Conservation (phyloP, 345 rosid genomes). For the Corchorus olitorius region DNA sequence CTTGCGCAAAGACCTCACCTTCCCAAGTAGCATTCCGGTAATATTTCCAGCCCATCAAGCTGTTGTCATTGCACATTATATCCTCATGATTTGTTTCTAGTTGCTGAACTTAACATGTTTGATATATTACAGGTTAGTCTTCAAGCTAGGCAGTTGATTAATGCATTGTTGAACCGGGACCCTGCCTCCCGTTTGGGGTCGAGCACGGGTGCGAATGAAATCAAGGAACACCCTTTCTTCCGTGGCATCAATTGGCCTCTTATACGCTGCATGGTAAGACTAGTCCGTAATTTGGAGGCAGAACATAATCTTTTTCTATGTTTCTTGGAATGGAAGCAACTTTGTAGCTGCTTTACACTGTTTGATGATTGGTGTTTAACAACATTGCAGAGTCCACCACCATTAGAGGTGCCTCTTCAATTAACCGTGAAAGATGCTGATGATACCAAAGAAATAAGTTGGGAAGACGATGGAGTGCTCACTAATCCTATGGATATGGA, state of each 20-base stretch:
- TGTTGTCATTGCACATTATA: not conserved
- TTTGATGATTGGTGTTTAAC: not conserved
- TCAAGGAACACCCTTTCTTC: conserved; percentile 90
- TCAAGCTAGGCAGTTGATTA: conserved; percentile 72
- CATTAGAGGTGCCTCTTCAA: conserved; percentile 59
- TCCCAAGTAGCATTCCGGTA: conserved; percentile 96
- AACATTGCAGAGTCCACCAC: conserved; percentile 70
- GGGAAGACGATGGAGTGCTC: conserved; percentile 94
- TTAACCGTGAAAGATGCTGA: conserved; percentile 57
- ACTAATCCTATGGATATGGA: conserved; percentile 58
- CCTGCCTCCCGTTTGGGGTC: conserved; percentile 80
- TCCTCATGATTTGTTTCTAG: not conserved
- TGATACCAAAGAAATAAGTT: conserved; percentile 49
- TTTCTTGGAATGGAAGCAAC: not conserved
- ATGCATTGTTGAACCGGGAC: conserved; percentile 70
- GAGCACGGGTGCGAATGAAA: conserved; percentile 74
- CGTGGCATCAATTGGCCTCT: conserved; percentile 92
- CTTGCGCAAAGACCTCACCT: conserved; percentile 90
- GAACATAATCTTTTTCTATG: conserved; percentile 3
- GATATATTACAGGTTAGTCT: conserved; percentile 76
- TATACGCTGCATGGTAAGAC: conserved; percentile 78
- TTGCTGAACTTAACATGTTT: conserved; percentile 8
- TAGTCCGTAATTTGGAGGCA: not conserved
- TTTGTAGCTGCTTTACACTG: not conserved
- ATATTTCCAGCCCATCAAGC: conserved; percentile 10